These are phyloP conservation scores for Phenoliferia sp. DNA, from an alignment of 1,284 basidiomycete genomes.

Conservation along the genomic window DNA sequence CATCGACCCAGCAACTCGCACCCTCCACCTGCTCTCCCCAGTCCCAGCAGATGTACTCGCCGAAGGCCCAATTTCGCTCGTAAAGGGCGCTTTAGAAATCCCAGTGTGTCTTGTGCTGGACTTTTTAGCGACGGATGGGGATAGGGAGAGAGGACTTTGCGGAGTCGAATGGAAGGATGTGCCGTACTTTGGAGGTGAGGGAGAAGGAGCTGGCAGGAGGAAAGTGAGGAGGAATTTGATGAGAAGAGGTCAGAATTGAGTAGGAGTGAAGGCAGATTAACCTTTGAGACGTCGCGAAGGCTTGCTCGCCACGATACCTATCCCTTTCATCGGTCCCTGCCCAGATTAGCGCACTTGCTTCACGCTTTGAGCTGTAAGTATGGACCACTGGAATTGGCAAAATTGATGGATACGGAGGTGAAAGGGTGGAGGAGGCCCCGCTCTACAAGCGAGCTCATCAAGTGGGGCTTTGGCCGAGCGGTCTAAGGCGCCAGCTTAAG, in stretches of 20 bases:
- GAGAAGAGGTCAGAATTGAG: slow-evolving; percentile 53
- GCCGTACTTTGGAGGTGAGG: slow-evolving; percentile 72
- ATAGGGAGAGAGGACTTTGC: slow-evolving; percentile 42
- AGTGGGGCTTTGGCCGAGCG: slow-evolving; percentile 34
- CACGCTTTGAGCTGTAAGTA: too few species aligned
- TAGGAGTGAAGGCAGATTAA: too few species aligned
- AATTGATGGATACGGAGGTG: too few species aligned
- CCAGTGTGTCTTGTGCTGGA: slow-evolving; percentile 85
- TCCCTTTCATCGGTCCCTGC: too few species aligned
- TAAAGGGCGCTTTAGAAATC: slow-evolving; percentile 82
- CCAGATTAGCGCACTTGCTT: too few species aligned
- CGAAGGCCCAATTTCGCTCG: slow-evolving; percentile 49
- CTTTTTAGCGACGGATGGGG: slow-evolving; percentile 46
- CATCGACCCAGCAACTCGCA: slow-evolving; percentile 18
- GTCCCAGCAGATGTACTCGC: slow-evolving; percentile 51
- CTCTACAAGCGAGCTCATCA: too few species aligned
- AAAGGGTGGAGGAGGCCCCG: too few species aligned
- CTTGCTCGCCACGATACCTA: too few species aligned
- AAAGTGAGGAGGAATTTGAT: slow-evolving; percentile 81
- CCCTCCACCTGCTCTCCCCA: slow-evolving; percentile 71
- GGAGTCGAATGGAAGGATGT: slow-evolving; percentile 59
- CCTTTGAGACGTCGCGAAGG: too few species aligned
- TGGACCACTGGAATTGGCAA: too few species aligned
- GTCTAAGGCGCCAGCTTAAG: slow-evolving; percentile 36
- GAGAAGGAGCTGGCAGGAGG: slow-evolving; percentile 61